Percentiles rank a stretch among this genome's conserved stretches.
phyloP scores from a whole-genome alignment of 805 yeast genomes.

The Komagataella pastoris region DNA sequence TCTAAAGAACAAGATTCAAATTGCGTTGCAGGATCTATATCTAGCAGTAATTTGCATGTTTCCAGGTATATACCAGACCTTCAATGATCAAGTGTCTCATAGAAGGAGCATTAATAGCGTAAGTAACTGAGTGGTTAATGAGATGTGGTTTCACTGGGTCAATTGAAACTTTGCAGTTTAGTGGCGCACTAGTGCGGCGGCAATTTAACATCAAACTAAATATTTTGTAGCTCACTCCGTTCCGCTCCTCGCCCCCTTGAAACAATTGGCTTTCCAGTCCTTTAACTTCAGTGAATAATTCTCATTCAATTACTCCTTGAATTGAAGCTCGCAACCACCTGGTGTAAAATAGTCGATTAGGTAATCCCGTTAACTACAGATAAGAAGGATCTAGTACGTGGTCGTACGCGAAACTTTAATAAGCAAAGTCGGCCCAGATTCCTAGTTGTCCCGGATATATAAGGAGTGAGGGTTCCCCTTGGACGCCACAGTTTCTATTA shows the following conservation, averaged over 20 bases:
- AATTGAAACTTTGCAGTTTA: too few relatives aligned
- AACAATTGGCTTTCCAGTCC: not conserved
- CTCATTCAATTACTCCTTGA: not conserved
- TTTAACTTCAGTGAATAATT: too few relatives aligned
- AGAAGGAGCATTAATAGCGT: not conserved
- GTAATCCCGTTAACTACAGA: not conserved
- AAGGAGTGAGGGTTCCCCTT: constrained; percentile 2
- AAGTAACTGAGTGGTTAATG: not conserved
- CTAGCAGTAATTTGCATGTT: constrained; percentile 8
- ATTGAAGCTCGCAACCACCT: not conserved
- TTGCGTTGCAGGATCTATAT: constrained; percentile 8
- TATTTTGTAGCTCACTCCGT: not conserved
- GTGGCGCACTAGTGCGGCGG: not conserved
- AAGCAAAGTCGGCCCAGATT: not conserved
- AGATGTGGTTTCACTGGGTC: not conserved
- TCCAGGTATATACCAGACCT: constrained; percentile 9
- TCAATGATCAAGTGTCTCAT: constrained; percentile 4
- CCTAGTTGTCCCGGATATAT: constrained; percentile 1
- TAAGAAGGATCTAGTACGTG: not conserved
- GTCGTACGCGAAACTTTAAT: not conserved
- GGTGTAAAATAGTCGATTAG: not conserved
- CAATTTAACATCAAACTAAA: too few relatives aligned
- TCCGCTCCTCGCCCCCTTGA: not conserved
- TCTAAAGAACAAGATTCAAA: not conserved
- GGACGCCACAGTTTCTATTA: not conserved